Percentiles rank a stretch among this genome's conserved stretches.
phyloP scores from a whole-genome alignment of 768 basidiomycete genomes.

The Clathrus columnatus region DNA sequence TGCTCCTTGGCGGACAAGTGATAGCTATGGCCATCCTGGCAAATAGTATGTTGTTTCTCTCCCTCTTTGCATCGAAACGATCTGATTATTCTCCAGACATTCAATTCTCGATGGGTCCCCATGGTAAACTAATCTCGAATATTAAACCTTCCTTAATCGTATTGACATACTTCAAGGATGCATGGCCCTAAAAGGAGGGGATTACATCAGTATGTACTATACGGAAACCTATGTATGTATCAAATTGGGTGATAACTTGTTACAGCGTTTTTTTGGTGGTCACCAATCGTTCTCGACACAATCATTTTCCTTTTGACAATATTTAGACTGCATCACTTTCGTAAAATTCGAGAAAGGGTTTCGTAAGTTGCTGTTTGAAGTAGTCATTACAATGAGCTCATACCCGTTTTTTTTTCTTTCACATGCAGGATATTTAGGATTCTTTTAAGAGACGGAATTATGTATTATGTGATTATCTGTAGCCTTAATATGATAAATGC shows the following conservation, averaged over 20 bases:
- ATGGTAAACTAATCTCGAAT: too few species aligned
- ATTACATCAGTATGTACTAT: neutral
- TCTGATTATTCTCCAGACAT: neutral
- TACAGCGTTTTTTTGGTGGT: slow-evolving; percentile 1
- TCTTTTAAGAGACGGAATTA: slow-evolving; percentile 2
- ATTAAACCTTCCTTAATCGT: too few species aligned
- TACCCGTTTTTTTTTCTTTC: neutral
- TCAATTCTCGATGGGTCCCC: neutral
- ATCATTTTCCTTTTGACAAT: neutral
- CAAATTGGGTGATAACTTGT: too few species aligned
- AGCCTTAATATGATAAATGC: neutral
- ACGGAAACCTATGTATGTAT: neutral
- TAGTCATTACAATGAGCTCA: neutral
- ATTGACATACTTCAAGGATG: too few species aligned
- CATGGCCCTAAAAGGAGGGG: neutral
- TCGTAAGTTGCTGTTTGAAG: neutral
- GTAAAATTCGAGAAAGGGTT: neutral
- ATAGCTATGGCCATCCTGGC: neutral
- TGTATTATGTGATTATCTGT: slow-evolving; percentile 1
- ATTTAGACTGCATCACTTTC: neutral
- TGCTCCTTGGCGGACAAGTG: neutral
- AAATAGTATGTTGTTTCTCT: neutral
- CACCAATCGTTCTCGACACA: neutral
- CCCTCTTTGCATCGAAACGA: neutral
- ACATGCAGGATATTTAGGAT: neutral